phyloP scores from a whole-genome alignment of 2,329 filamentous ascomycete species.

The Clarireedia sp. region DNA sequence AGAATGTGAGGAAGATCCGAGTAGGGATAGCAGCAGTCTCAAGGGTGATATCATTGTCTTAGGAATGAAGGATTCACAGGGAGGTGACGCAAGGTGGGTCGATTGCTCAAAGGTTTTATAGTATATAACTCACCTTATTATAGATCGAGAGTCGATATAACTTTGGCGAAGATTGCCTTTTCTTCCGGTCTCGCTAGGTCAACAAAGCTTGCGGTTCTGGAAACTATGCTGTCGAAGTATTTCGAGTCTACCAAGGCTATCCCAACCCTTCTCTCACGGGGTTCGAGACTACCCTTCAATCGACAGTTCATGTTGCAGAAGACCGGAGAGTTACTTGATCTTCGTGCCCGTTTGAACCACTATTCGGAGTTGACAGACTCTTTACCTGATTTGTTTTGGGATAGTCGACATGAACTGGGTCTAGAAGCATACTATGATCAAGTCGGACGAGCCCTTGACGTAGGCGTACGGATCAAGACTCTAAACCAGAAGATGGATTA shows the following conservation, averaged over 20 bases:
- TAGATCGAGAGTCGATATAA: constrained; percentile 41
- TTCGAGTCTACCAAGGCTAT: constrained; percentile 81
- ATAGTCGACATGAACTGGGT: constrained; percentile 77
- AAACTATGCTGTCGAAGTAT: constrained; percentile 73
- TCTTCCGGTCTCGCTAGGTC: constrained; percentile 87
- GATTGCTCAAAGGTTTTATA: background rate
- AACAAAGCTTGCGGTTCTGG: constrained; percentile 88
- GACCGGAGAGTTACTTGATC: constrained; percentile 81
- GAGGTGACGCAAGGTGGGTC: constrained; percentile 28
- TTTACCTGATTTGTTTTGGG: constrained; percentile 95
- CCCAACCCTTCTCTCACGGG: constrained; percentile 66
- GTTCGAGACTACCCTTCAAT: constrained; percentile 53
- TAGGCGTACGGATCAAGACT: constrained; percentile 81
- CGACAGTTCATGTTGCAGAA: constrained; percentile 81
- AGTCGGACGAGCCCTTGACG: constrained; percentile 82
- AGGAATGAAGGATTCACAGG: constrained; percentile 59
- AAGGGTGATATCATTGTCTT: constrained; percentile 84
- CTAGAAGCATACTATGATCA: constrained; percentile 94
- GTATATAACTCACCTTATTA: background rate
- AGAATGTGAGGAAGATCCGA: constrained; percentile 72
- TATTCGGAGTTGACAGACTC: constrained; percentile 96
- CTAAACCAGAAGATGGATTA: constrained; percentile 98
- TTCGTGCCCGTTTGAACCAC: constrained; percentile 88
- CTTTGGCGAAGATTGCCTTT: constrained; percentile 91
- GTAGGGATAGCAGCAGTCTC: constrained; percentile 66